Evolutionary conservation across 495 filamentous ascomycete genomes (phyloP).

Genomic region (Clavariopsis aquatica): DNA sequence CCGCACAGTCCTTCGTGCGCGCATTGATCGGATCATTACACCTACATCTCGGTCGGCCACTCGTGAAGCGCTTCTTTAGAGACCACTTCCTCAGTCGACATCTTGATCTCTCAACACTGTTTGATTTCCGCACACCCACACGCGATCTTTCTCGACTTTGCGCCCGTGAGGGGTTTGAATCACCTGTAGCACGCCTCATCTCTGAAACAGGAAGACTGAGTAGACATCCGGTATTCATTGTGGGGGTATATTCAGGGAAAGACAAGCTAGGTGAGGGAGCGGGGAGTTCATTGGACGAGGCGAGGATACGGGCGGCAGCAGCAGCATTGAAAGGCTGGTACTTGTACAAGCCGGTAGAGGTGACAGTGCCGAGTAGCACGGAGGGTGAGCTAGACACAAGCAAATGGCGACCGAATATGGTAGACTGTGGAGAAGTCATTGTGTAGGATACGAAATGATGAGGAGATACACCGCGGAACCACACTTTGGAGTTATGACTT

Average conservation of each 20-base stretch:
- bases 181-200: constrained; percentile 80
- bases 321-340: constrained; percentile 92
- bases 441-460: constrained; percentile 51
- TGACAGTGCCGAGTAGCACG: constrained; percentile 77
- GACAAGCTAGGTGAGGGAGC: constrained; percentile 88
- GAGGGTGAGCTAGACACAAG: constrained; percentile 54
- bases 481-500: constrained; percentile 18
- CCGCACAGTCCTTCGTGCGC: constrained; percentile 68
- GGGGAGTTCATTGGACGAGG: constrained; percentile 72
- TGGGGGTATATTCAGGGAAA: constrained; percentile 84
- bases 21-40: constrained; percentile 83
- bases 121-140: constrained; percentile 79
- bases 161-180: constrained; percentile 82
- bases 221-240: constrained; percentile 86
- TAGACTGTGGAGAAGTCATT: constrained; percentile 90
- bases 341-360: constrained; percentile 77
- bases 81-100: constrained; percentile 79
- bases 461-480: not conserved
- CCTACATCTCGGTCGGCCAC: constrained; percentile 68
- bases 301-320: constrained; percentile 74
- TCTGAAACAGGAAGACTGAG: constrained; percentile 83
- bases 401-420: constrained; percentile 76
- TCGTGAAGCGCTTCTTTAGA: constrained; percentile 76
- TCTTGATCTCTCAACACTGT: constrained; percentile 72
- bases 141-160: constrained; percentile 79